Evolutionary conservation across 2,329 filamentous ascomycete genomes (phyloP), one percentile per base, ranked within the genome.

Genomic region (Penicillium sp.): DNA sequence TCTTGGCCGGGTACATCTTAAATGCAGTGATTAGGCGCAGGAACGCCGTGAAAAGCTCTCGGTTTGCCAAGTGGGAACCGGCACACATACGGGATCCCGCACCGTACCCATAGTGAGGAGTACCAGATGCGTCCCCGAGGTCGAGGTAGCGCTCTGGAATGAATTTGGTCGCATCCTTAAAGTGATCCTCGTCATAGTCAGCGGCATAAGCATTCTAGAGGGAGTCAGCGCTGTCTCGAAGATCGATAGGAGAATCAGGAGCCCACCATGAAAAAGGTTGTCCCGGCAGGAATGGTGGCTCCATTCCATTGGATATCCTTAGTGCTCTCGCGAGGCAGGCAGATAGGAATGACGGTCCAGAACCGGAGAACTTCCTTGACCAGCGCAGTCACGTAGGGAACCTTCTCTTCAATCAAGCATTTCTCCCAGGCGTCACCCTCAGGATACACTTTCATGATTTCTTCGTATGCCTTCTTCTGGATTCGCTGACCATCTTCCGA

Each of bases 281-380:
- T 91, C 1, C 87, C 87, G 0, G 87, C 81, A 0, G 89, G 89
- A 34, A 94, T 88, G 1, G 79, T 74, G 0, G 83, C 76, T 15
- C 83, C 83, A 23, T 88, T 77, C 73, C 85, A 92, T 4, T 81
- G 76, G 51, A 93, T 88, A 56, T 88, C 85, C 60, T 86, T 88
- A 66, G 88, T 87, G 55, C 79, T 87, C 15, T 83, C 83, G 3
- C 89, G 79, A 0, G 89, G 89, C 0, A 94, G 78, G 62, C 85
- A 90, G 61, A 94, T 86, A 2, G 88, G 87, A 58, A 92, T 88
- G 28, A 93, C 88, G 2, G 85, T 87, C 81, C 85, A 93, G 76
- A 84, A 93, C 24, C 89, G 83, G 0, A 93, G 77, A 1, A 86
- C 84, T 66, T 94, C 90, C 65, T 91, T 91, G 55, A 89, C 87